These are phyloP conservation scores for Plasmopara halstedii DNA, from an alignment of 352 stramenopile genomes.

Conservation along the genomic window DNA sequence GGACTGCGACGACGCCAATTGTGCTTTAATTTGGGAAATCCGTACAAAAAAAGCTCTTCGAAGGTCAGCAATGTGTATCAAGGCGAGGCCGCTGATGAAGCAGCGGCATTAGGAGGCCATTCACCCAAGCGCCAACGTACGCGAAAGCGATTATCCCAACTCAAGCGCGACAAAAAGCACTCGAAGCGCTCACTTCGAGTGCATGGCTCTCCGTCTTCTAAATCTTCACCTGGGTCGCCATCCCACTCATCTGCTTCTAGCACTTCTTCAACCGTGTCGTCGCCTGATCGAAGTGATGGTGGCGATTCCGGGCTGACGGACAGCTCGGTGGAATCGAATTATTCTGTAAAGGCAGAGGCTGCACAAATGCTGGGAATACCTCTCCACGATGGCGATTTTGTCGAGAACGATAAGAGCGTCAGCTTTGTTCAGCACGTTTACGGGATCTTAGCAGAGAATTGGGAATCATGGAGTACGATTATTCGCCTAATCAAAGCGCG, in stretches of 20 bases:
- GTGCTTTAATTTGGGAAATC: slow-evolving; percentile 81
- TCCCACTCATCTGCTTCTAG: slow-evolving; percentile 55
- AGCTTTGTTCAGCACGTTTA: slow-evolving; percentile 70
- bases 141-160: slow-evolving; percentile 76
- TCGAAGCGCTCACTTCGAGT: slow-evolving; percentile 58
- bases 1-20: slow-evolving; percentile 67
- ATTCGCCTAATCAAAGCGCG: slow-evolving; percentile 69
- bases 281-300: slow-evolving; percentile 53
- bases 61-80: slow-evolving; percentile 83
- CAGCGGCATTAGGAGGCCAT: slow-evolving; percentile 60
- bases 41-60: slow-evolving; percentile 85
- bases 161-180: slow-evolving; percentile 73
- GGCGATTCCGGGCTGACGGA: slow-evolving; percentile 53
- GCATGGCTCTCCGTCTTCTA: slow-evolving; percentile 60
- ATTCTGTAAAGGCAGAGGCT: slow-evolving; percentile 70
- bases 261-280: slow-evolving; percentile 47
- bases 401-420: slow-evolving; percentile 35
- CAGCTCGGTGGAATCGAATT: slow-evolving; percentile 58
- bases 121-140: slow-evolving; percentile 76
- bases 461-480: slow-evolving; percentile 79
- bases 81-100: slow-evolving; percentile 79
- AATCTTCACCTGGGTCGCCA: slow-evolving; percentile 59
- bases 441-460: slow-evolving; percentile 74
- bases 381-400: slow-evolving; percentile 53
- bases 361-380: slow-evolving; percentile 75